These are phyloP conservation scores for Lentinus brumalis DNA, from an alignment of 768 basidiomycete genomes.

Conservation along the genomic window DNA sequence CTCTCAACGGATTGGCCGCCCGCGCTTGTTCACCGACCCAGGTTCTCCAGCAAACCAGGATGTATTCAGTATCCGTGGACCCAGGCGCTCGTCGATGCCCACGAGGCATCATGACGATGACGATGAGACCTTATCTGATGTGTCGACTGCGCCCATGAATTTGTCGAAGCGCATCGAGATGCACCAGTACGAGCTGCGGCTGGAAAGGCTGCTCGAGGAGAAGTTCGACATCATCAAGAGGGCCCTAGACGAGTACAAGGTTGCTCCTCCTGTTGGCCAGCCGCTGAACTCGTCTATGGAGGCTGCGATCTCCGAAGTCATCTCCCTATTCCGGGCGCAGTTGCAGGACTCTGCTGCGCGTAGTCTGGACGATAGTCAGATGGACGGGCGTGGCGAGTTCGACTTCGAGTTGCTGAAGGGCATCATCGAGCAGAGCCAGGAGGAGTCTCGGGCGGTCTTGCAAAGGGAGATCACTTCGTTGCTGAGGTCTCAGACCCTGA, in stretches of 20 bases:
- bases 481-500: constrained; percentile 42
- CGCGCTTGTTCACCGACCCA: constrained; percentile 62
- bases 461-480: constrained; percentile 61
- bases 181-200: constrained; percentile 59
- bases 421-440: constrained; percentile 66
- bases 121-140: constrained; percentile 46
- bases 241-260: constrained; percentile 35
- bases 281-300: constrained; percentile 50
- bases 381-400: constrained; percentile 75
- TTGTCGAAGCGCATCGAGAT: constrained; percentile 57
- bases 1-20: constrained; percentile 57
- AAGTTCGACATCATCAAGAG: constrained; percentile 57
- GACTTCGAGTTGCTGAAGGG: constrained; percentile 78
- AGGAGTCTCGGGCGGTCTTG: constrained; percentile 57
- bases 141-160: constrained; percentile 49
- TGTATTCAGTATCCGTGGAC: constrained; percentile 42
- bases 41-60: constrained; percentile 40
- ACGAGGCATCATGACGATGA: constrained; percentile 49
- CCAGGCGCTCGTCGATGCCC: constrained; percentile 37
- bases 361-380: constrained; percentile 59
- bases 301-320: constrained; percentile 64
- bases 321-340: constrained; percentile 68
- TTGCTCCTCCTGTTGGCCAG: constrained; percentile 12
- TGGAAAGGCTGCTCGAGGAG: constrained; percentile 69
- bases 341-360: constrained; percentile 62